phyloP scores from a whole-genome alignment of 257 asterid species.

The Cinchona pubescens region DNA sequence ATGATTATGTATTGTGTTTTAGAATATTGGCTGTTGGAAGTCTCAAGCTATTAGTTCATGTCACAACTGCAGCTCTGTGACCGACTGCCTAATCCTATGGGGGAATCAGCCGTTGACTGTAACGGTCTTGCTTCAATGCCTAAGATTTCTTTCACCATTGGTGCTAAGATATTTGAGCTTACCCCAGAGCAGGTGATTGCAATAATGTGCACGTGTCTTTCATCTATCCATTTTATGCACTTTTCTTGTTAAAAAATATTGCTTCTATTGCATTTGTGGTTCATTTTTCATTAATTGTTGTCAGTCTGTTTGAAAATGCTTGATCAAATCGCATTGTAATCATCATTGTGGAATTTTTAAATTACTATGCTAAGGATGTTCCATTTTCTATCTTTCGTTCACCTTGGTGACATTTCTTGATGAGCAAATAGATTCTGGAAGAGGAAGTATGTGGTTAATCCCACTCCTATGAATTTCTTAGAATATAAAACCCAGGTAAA shows the following conservation, averaged over 20 bases:
- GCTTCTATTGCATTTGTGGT: background rate
- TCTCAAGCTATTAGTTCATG: constrained; percentile 18
- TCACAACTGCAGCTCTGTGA: constrained; percentile 63
- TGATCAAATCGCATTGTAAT: background rate
- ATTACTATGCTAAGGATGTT: background rate
- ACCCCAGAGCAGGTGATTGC: constrained; percentile 62
- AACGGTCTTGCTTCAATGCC: constrained; percentile 59
- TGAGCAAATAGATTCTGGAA: background rate
- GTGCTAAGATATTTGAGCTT: constrained; percentile 58
- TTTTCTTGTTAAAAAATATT: background rate
- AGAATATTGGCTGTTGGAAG: background rate
- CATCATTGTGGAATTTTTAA: background rate
- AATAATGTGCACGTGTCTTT: background rate
- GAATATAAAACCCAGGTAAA: background rate
- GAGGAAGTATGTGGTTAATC: background rate
- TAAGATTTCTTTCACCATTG: constrained; percentile 57
- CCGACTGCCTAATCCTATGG: constrained; percentile 83
- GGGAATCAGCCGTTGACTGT: constrained; percentile 82
- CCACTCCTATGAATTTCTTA: background rate
- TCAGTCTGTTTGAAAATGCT: background rate
- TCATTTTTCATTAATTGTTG: background rate
- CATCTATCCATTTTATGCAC: background rate
- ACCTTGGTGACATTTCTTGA: background rate
- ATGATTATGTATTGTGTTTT: background rate
- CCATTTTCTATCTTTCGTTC: background rate